A percentile compares a stretch with the other conserved stretches of the same genome.
These are phyloP conservation scores for Pleurozium schreberi DNA, from an alignment of 225 moss, liverwort and hornwort species.

Conservation along the genomic window DNA sequence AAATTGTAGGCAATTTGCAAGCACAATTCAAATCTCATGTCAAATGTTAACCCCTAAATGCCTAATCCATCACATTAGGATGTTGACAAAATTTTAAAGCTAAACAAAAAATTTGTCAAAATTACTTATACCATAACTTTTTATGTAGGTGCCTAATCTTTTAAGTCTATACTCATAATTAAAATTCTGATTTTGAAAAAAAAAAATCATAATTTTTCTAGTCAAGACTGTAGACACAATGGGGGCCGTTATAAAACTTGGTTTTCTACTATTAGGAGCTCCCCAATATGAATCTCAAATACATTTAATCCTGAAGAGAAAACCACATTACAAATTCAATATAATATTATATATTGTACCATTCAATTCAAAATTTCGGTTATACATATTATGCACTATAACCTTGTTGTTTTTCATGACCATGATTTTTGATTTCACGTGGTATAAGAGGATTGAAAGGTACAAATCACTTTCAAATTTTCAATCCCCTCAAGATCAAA, in stretches of 20 bases:
- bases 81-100: neutral
- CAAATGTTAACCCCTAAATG: neutral
- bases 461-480: neutral
- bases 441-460: rapidly evolving
- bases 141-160: neutral
- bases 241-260: neutral
- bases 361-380: neutral
- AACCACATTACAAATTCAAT: neutral
- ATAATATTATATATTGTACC: neutral
- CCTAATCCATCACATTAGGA: rapidly evolving
- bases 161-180: neutral
- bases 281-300: neutral
- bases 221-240: neutral
- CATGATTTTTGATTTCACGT: neutral
- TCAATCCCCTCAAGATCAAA: rapidly evolving
- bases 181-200: neutral
- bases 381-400: neutral
- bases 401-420: neutral
- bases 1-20: rapidly evolving
- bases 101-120: neutral
- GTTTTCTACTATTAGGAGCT: too few relatives aligned
- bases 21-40: neutral
- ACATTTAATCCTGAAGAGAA: neutral
- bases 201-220: rapidly evolving
- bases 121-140: neutral